Evolutionary conservation across 176 grass and related monocot genomes (phyloP), one percentile per base, ranked within the genome.

Genomic region (Sorghum bicolor): DNA sequence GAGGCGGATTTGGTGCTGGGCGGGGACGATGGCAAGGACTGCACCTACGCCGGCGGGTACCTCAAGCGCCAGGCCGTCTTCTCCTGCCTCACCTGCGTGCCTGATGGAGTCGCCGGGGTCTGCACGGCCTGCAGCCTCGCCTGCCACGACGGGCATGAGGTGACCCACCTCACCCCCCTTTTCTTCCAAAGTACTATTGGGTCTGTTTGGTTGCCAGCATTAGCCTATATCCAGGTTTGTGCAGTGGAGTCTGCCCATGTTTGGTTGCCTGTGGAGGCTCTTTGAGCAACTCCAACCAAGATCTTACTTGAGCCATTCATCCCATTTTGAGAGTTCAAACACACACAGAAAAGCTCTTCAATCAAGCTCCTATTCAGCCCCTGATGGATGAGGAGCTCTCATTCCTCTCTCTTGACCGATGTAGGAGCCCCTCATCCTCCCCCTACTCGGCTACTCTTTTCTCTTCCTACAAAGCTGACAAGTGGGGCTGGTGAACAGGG

Each of bases 111-210:
- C 71, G 91, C 91, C 4, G 96, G 96, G 14, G 96, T 99, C 62
- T 99, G 93, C 87, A 99, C 91, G 10, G 93, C 96, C 38, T 99
- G 96, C 80, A 90, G 93, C 86, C 89, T 99, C 64, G 74, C 89
- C 79, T 99, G 96, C 88, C 96, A 99, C 65, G 96, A 99, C 39
- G 96, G 96, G 36, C 96, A 99, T 68, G 96, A 99, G 93, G 96
- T 98, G 70, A 73, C 22, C 5, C 71, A 29, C 43, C 44, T 36
- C 25, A 4, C 13, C 22, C 8, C 8, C 5, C 5, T 82, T 22
- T 70, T 53, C 5, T 29, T 36, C 40, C 1, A 17, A 13, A 50
- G 29, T 61, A 26, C 57, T 61, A 22, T 61, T 26, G n/a, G n/a
- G 57, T 26, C 10, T 26, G 22, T 25, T 60, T 60, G 1, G n/a